phyloP scores from a whole-genome alignment of 2,329 filamentous ascomycete species.

The Talaromyces marneffei region DNA sequence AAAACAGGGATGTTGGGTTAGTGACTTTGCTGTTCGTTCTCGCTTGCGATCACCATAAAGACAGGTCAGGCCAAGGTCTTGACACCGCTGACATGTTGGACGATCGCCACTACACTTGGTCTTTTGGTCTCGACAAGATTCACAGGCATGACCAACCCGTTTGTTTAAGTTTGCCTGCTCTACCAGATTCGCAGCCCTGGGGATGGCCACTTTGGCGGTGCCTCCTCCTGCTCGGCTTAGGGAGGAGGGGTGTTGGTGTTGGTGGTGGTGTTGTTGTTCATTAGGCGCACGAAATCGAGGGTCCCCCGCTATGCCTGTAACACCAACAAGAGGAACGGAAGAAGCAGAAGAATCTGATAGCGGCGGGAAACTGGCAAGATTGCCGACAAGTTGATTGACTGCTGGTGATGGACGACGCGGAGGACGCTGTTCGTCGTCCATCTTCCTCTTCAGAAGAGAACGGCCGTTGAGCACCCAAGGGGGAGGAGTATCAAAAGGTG shows the following conservation, averaged over 20 bases:
- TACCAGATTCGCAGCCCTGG: constrained; percentile 2
- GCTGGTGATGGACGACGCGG: constrained; percentile 12
- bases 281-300: constrained; percentile 8
- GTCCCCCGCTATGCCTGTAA: background rate
- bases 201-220: constrained; percentile 13
- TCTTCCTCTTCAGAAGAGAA: background rate
- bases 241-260: background rate
- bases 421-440: constrained; percentile 12
- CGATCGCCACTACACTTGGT: constrained; percentile 43
- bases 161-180: constrained; percentile 15
- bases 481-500: background rate
- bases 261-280: background rate
- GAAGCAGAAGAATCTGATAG: background rate
- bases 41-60: constrained; percentile 42
- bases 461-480: background rate
- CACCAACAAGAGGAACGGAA: background rate
- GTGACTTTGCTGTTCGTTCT: constrained; percentile 37
- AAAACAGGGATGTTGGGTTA: constrained; percentile 21
- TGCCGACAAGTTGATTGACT: background rate
- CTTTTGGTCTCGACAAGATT: constrained; percentile 42
- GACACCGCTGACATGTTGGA: constrained; percentile 39
- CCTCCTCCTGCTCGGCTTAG: background rate
- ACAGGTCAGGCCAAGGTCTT: constrained; percentile 36
- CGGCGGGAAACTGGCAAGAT: background rate
- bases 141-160: constrained; percentile 37